Evolutionary conservation across 306 rosid genomes (phyloP), one percentile per base, ranked within the genome.

Genomic region (Luffa aegyptiaca): DNA sequence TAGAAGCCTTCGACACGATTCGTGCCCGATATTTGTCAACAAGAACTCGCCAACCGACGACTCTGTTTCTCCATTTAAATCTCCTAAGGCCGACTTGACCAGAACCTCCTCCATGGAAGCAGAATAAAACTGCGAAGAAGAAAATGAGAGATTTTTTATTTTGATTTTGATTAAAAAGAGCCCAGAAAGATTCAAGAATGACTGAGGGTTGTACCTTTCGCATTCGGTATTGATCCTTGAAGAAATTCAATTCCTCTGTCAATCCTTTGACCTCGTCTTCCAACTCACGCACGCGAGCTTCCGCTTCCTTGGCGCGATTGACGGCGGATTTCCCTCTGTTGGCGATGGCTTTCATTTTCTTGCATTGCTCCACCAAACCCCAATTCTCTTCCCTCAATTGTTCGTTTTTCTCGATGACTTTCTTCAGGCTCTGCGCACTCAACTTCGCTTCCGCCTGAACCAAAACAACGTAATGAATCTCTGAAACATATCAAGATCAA

Each of bases 361-460:
- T 85, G 35, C 91, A 82, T 66, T 90, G 84, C 0, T 10, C 80
- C 76, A 90, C 66, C 13, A 91, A 81, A 51, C 69, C 69, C 36
- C 87, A 79, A 59, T 92, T 88, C 78, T 89, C 90, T 14, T 77
- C 74, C 3, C 90, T 93, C 75, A 94, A 71, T 82, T 58, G 83
- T 81, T 85, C 93, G 83, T 94, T 92, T 87, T 86, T 92, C 87
- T 86, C 91, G 2, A 88, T 87, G 51, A 90, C 91, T 61, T 92
- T 94, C 86, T 87, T 92, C 86, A 94, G 72, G 7, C 97, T 94
- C 76, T 83, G 91, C 1, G 93, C 95, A 51, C 86, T 94, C 94
- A 92, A 83, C 10, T 41, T 44, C 18, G 93, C 83, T 75, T 94
- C 98, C 52, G 84, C 83, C 98, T 94, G 51, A 45, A 41, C 0